Evolutionary conservation across 352 stramenopile species (phyloP).

Genomic region (Phytopythium helicoides): DNA sequence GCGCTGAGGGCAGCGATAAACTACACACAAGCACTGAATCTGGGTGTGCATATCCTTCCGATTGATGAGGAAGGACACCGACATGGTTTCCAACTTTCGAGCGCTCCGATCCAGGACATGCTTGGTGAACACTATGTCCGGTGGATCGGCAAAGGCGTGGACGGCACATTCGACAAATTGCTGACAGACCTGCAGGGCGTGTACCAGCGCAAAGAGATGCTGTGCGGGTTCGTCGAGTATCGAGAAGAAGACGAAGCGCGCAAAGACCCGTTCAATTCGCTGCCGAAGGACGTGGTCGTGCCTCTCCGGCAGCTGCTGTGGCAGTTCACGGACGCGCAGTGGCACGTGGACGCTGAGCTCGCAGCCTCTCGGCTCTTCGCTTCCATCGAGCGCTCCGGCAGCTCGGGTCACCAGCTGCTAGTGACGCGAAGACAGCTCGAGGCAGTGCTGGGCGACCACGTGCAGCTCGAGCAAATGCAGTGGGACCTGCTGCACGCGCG

Average conservation of each 20-base stretch:
- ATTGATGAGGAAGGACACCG: conserved; percentile 62
- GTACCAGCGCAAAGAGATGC: conserved; percentile 44
- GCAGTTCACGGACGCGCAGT: conserved; percentile 42
- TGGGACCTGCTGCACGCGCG: conserved; percentile 44
- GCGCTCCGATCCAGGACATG: conserved; percentile 43
- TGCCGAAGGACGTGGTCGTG: conserved; percentile 21
- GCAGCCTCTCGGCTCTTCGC: conserved; percentile 14
- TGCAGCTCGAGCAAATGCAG: conserved; percentile 31
- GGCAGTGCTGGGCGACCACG: conserved; percentile 23
- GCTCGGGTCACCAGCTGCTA: conserved; percentile 8
- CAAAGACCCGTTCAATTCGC: neutral
- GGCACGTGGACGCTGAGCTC: conserved; percentile 35
- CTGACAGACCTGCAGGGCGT: conserved; percentile 59
- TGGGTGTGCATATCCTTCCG: conserved; percentile 29
- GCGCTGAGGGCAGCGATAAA: conserved; percentile 23
- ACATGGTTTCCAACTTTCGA: conserved; percentile 50
- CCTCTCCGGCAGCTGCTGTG: conserved; percentile 51
- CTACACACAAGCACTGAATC: conserved; percentile 23
- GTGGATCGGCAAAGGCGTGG: conserved; percentile 43
- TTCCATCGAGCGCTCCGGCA: neutral
- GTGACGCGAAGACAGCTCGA: conserved; percentile 41
- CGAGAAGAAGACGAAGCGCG: conserved; percentile 1
- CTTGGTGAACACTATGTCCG: conserved; percentile 47
- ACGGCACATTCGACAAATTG: conserved; percentile 39
- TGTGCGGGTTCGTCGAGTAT: conserved; percentile 28